These are phyloP conservation scores for Saccharomyces pastorianus DNA, from an alignment of 1,139 yeast species.

Conservation along the genomic window DNA sequence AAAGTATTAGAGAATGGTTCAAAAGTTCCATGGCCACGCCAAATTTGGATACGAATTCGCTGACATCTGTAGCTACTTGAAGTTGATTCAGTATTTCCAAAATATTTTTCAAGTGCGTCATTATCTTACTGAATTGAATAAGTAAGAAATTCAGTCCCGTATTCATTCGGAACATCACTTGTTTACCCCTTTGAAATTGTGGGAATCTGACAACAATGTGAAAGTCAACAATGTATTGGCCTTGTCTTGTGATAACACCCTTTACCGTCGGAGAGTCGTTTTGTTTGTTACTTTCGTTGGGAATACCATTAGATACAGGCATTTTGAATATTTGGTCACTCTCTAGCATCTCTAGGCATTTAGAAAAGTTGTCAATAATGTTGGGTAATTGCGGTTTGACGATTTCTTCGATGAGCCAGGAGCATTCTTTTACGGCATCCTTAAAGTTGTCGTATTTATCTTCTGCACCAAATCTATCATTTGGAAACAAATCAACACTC, in stretches of 20 bases:
- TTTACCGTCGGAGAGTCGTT: constrained; percentile 17
- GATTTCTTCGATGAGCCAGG: constrained; percentile 33
- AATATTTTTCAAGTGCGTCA: constrained; percentile 12
- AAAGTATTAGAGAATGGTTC: constrained; percentile 21
- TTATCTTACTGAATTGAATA: constrained; percentile 19
- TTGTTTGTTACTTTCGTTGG: constrained; percentile 11
- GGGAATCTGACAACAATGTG: constrained; percentile 26
- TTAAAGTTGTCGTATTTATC: constrained; percentile 8
- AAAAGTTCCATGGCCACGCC: constrained; percentile 16
- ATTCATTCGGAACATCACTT: constrained; percentile 19
- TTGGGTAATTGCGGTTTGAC: constrained; percentile 35
- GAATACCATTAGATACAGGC: constrained; percentile 26
- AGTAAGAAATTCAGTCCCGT: constrained; percentile 17
- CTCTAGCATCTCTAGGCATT: constrained; percentile 30
- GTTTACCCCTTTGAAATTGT: constrained; percentile 27
- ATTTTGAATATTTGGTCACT: constrained; percentile 28
- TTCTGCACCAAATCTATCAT: constrained; percentile 15
- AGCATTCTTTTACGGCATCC: constrained; percentile 18
- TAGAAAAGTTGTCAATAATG: constrained; percentile 32
- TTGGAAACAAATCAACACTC: constrained; percentile 29
- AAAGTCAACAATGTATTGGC: constrained; percentile 23
- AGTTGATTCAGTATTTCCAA: constrained; percentile 16
- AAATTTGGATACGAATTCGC: constrained; percentile 15
- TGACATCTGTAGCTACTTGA: constrained; percentile 16
- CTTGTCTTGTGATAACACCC: constrained; percentile 27